Base-by-base conservation (phyloP, 306 rosid genomes). In the Vicia villosa region DNA sequence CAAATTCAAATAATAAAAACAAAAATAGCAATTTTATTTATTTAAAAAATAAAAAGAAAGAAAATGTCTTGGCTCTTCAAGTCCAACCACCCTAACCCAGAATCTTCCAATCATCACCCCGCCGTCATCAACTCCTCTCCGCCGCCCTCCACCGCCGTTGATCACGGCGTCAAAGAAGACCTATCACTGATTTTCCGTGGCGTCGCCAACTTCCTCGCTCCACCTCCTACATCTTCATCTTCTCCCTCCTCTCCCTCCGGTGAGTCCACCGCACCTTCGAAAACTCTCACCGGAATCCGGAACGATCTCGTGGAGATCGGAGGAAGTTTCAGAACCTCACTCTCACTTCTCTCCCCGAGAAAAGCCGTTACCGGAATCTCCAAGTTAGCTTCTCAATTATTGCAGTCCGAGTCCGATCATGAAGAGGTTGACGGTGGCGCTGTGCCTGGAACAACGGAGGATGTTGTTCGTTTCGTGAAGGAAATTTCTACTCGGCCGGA, bases 291-390 rank as follows among this genome's bases (percentile, higher is more conserved):
- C 3, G 99, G 99, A 59, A 83, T 94, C 63, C 85, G 88, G 28
- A 94, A 83, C 86, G 99, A 94, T 85, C 91, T 94, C 8, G 89
- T 62, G 76, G 99, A 94, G 81, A 91, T 94, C 76, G 80, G 96
- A 15, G 96, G 97, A 66, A 87, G 95, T 77, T 84, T 94, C 76
- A 83, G 68, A 76, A 80, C 65, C 68, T 82, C 96, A n/a, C 67
- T 94, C 30, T 82, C 89, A n/a, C 80, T 85, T 70, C 88, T 92
- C 76, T 92, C 96, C 10, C 11, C 86, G 10, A 81, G 79, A 75
- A 91, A 78, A 74, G 97, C 95, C 11, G 92, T 89, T 74, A 75
- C 86, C 40, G 89, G 78, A 79, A 80, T 94, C 63, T 94, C 97
- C 16, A 85, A 80, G 86, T 62, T 94, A 12, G 96, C 97, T 13